Evolutionary conservation across 768 basidiomycete genomes (phyloP).

Genomic region (Crassisporium funariophilum): DNA sequence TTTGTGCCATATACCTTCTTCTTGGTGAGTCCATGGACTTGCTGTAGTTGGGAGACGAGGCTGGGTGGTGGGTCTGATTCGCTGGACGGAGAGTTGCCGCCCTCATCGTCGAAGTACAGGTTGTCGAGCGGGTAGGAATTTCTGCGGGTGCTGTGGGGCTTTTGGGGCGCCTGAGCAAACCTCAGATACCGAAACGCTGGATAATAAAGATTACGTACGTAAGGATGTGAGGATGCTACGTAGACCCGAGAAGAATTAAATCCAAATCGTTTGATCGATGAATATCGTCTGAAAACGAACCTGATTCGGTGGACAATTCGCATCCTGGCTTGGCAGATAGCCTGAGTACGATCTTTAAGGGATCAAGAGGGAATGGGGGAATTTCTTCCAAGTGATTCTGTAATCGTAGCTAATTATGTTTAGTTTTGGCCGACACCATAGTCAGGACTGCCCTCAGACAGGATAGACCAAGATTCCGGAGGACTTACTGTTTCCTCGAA

Average conservation of each 20-base stretch:
- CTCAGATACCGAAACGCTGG: slow-evolving; percentile 7
- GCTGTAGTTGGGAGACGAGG: slow-evolving; percentile 64
- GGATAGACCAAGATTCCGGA: slow-evolving; percentile 12
- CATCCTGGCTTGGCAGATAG: slow-evolving; percentile 41
- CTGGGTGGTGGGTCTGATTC: slow-evolving; percentile 39
- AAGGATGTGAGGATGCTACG: slow-evolving; percentile 16
- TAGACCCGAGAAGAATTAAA: slow-evolving; percentile 19
- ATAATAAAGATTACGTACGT: slow-evolving; percentile 35
- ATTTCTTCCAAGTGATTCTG: slow-evolving; percentile 40
- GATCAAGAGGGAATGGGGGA: slow-evolving; percentile 45
- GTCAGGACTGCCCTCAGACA: slow-evolving; percentile 16
- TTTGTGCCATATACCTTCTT: slow-evolving; percentile 65
- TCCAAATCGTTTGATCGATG: slow-evolving; percentile 11
- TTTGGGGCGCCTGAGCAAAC: slow-evolving; percentile 1
- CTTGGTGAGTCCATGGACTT: slow-evolving; percentile 69
- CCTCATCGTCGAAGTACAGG: slow-evolving; percentile 19
- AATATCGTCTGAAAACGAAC: slow-evolving; percentile 24
- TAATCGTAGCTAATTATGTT: slow-evolving; percentile 37
- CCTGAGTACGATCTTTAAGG: slow-evolving; percentile 38
- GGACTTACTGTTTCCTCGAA: slow-evolving; percentile 48
- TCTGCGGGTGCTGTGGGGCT: slow-evolving; percentile 29
- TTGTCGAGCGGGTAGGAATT: slow-evolving; percentile 39
- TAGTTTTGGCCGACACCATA: slow-evolving; percentile 15
- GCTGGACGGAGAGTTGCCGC: slow-evolving; percentile 15
- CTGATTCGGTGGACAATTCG: slow-evolving; percentile 20